These are phyloP conservation scores for Pestalotiopsis sp. DNA, from an alignment of 2,329 filamentous ascomycete genomes.

Conservation along the genomic window DNA sequence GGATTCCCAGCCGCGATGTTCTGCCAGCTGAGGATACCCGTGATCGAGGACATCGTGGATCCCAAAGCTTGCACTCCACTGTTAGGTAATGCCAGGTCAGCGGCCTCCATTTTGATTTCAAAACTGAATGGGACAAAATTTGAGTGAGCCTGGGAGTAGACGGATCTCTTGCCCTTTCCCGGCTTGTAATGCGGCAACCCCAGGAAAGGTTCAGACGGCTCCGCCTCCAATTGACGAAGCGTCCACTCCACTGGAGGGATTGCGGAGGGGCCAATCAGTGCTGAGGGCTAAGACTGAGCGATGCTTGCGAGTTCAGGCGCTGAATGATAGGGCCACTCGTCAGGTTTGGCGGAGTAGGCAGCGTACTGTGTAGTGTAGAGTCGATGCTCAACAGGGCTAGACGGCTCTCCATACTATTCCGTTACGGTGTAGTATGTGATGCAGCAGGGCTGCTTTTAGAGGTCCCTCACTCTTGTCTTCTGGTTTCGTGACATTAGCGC, in stretches of 20 bases:
- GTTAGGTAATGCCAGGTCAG: constrained; percentile 1
- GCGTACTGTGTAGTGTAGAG: not conserved
- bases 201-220: constrained; percentile 7
- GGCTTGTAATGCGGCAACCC: constrained; percentile 7
- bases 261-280: constrained; percentile 19
- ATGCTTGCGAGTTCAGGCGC: not conserved
- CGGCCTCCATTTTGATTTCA: not conserved
- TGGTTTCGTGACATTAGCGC: not conserved
- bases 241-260: constrained; percentile 14
- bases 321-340: constrained; percentile 8
- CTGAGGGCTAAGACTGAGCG: constrained; percentile 7
- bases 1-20: not conserved
- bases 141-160: not conserved
- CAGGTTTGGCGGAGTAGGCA: not conserved
- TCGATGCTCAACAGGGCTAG: constrained; percentile 2
- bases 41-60: not conserved
- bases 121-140: too few relatives aligned
- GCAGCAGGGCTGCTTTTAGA: not conserved
- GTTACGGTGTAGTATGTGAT: not conserved
- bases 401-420: not conserved
- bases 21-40: not conserved
- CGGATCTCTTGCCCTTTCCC: constrained; percentile 4
- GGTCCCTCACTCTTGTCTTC: not conserved
- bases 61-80: not conserved
- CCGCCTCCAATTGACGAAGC: constrained; percentile 13